Conservation (phyloP, 371 early-diverging fungal species). For the Syncephalastrum contaminatum region DNA sequence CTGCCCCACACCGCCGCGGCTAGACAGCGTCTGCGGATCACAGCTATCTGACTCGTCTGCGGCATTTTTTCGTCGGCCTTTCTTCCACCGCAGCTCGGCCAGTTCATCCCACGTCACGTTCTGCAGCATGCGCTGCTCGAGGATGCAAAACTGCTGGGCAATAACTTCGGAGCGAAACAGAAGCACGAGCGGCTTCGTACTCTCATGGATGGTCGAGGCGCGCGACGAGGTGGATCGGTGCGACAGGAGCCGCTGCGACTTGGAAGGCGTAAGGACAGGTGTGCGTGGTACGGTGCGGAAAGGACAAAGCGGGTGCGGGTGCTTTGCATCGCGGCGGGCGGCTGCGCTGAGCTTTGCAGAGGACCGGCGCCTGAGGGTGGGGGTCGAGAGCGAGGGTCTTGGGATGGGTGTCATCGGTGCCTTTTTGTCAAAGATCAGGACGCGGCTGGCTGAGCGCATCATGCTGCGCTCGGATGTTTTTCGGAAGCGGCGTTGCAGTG, state of each 20-base stretch:
- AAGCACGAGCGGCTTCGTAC: constrained; percentile 26
- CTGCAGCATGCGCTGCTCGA: constrained; percentile 54
- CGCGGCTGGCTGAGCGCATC: constrained; percentile 11
- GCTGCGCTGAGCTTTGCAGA: too few relatives aligned
- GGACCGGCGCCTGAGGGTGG: neutral
- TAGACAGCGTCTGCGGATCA: neutral
- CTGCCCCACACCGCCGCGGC: constrained; percentile 26
- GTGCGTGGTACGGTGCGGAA: constrained; percentile 3
- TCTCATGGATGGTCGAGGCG: neutral
- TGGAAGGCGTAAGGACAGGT: neutral
- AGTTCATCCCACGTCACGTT: constrained; percentile 59
- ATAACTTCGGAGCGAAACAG: constrained; percentile 42
- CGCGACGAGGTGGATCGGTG: too few relatives aligned
- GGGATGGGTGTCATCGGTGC: constrained; percentile 1
- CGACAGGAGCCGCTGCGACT: too few relatives aligned
- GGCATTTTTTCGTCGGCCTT: neutral
- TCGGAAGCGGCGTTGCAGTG: neutral
- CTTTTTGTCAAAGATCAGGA: constrained; percentile 5
- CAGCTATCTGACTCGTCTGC: constrained; percentile 6
- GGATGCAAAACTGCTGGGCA: constrained; percentile 53
- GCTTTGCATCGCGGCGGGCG: constrained; percentile 6
- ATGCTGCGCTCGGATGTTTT: neutral
- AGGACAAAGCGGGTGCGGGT: constrained; percentile 23
- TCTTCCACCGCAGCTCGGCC: constrained; percentile 51
- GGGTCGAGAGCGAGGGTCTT: constrained; percentile 11